Evolutionary conservation across 2,329 filamentous ascomycete genomes (phyloP), one percentile per base, ranked within the genome.

Genomic region (Septoria linicola): DNA sequence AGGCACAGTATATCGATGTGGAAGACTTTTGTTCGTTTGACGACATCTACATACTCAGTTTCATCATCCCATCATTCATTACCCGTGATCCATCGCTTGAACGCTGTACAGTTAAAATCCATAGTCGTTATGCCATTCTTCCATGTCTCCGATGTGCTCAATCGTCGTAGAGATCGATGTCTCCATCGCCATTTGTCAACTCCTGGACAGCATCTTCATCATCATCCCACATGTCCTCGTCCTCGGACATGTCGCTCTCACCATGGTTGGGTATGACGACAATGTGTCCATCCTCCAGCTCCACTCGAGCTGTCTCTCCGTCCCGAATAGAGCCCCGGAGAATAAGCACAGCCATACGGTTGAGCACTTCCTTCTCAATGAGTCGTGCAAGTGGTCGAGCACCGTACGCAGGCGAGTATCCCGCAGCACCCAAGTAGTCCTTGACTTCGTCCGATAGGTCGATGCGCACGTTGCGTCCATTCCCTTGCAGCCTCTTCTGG

Each of bases 321-420:
- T 99, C 92, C 61, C 80, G 82, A 68, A 99, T 85, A 48, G 81
- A 84, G 58, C 89, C 89, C 58, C 90, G 82, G 19, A 99, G 79
- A 58, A 99, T 95, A 58, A 97, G 80, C 34, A 99, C 88, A 1
- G 93, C 93, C 58, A 99, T 76, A 42, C 85, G 84, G 73, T 99
- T 99, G 64, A 99, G 83, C 2, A 99, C 89, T 72, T 99, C 93
- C 73, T 93, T 93, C 76, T 99, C 93, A 62, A 99, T 96, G 53
- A 99, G 81, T 46, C 93, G 82, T 14, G 86, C 83, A 17, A 99
- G 76, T 30, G 93, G 93, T 51, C 93, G 82, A 34, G 93, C 93
- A 70, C 93, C 93, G 65, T 99, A 99, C 1, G 89, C 90, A 1
- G 93, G 93, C 11, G 89, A 95, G 75, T 99, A 99, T 8, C 93